Conservation (phyloP, 2,329 filamentous ascomycete genomes). For the Ilyonectria destructans region DNA sequence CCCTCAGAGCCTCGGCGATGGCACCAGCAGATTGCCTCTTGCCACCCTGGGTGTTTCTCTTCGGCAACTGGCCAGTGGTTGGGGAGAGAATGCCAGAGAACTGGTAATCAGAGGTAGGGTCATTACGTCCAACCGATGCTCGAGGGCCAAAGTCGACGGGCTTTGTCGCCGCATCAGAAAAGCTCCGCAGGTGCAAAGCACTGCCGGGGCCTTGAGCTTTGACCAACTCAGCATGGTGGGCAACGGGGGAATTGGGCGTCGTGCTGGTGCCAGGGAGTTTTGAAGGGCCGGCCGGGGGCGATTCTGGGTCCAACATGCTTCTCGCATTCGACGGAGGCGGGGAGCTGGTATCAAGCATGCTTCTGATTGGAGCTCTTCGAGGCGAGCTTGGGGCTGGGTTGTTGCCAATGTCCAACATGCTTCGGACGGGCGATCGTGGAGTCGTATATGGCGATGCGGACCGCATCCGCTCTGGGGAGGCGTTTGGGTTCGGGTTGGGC, state of each 20-base stretch:
- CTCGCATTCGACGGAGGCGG: constrained; percentile 60
- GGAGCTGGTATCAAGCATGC: constrained; percentile 58
- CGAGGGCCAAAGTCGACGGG: constrained; percentile 63
- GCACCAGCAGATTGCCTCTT: constrained; percentile 54
- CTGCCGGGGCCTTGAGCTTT: constrained; percentile 42
- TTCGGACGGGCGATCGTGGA: constrained; percentile 78
- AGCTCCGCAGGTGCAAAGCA: constrained; percentile 61
- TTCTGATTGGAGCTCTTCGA: constrained; percentile 75
- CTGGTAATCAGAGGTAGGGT: constrained; percentile 72
- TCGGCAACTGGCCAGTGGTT: constrained; percentile 67
- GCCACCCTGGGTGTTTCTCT: constrained; percentile 66
- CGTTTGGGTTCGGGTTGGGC: constrained; percentile 45
- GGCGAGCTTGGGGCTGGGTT: constrained; percentile 48
- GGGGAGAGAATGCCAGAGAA: constrained; percentile 73
- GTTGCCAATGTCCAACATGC: constrained; percentile 53
- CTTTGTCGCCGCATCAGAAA: constrained; percentile 68
- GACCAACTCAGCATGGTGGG: constrained; percentile 23
- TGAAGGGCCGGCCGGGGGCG: constrained; percentile 49
- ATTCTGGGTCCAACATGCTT: constrained; percentile 69
- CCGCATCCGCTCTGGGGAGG: constrained; percentile 57
- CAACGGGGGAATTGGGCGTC: constrained; percentile 54
- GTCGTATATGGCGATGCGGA: constrained; percentile 70
- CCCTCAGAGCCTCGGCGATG: constrained; percentile 70
- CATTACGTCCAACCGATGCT: constrained; percentile 46
- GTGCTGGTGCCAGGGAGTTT: constrained; percentile 52